Evolutionary conservation across 768 basidiomycete species (phyloP).

Genomic region (Boletus pseudo-olivaceus): DNA sequence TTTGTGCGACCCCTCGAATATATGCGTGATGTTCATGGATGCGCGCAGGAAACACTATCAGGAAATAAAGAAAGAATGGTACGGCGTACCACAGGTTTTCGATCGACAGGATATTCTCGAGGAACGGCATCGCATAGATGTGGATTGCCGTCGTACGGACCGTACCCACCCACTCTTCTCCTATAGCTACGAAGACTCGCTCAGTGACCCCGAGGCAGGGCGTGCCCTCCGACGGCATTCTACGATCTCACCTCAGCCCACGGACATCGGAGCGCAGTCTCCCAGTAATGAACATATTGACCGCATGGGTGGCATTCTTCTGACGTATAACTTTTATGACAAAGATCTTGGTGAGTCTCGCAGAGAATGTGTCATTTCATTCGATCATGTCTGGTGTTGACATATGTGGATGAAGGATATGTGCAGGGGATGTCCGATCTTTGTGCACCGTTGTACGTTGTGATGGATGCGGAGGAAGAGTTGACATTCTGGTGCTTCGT

Average conservation of each 20-base stretch:
- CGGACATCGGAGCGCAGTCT: slow-evolving; percentile 81
- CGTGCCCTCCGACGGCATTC: slow-evolving; percentile 50
- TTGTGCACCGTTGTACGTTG: slow-evolving; percentile 89
- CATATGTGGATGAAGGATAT: slow-evolving; percentile 56
- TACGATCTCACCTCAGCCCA: slow-evolving; percentile 69
- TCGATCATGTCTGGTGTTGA: slow-evolving; percentile 11
- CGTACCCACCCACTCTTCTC: slow-evolving; percentile 89
- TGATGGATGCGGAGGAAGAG: slow-evolving; percentile 84
- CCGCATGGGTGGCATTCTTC: slow-evolving; percentile 75
- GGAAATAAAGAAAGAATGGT: slow-evolving; percentile 76
- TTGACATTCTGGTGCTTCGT: slow-evolving; percentile 97
- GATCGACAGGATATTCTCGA: slow-evolving; percentile 78
- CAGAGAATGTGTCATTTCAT: neutral
- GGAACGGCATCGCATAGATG: slow-evolving; percentile 92
- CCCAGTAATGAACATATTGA: slow-evolving; percentile 91
- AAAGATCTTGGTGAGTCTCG: slow-evolving; percentile 70
- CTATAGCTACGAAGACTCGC: slow-evolving; percentile 34
- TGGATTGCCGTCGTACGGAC: slow-evolving; percentile 96
- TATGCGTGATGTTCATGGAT: slow-evolving; percentile 8
- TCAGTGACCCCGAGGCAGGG: slow-evolving; percentile 52
- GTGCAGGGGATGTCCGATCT: slow-evolving; percentile 99
- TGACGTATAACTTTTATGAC: slow-evolving; percentile 91
- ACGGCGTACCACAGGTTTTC: slow-evolving; percentile 75
- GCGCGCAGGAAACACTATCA: slow-evolving; percentile 62
- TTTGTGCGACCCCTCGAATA: slow-evolving; percentile 27